Evolutionary conservation across 2,329 filamentous ascomycete genomes (phyloP).

Genomic region (Paecilomyces formosus): DNA sequence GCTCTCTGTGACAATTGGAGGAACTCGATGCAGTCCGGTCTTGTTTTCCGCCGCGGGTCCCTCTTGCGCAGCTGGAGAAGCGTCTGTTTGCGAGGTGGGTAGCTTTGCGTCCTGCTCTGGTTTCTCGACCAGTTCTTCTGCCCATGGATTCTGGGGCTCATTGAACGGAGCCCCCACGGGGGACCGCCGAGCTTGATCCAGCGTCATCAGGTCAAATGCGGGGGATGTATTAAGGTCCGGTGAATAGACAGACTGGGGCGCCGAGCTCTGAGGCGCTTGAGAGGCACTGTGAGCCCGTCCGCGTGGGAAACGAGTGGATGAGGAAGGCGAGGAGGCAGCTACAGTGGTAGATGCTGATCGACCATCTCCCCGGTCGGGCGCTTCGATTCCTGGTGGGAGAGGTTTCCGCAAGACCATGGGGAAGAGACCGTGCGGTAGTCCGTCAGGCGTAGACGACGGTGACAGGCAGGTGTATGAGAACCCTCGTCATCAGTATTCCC

Average conservation of each 20-base stretch:
- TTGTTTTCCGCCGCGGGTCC: conserved; percentile 2
- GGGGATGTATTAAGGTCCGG: conserved; percentile 31
- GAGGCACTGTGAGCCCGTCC: conserved; percentile 19
- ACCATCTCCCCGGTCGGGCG: conserved; percentile 23
- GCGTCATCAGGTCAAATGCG: conserved; percentile 29
- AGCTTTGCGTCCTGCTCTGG: conserved; percentile 6
- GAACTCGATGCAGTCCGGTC: conserved; percentile 9
- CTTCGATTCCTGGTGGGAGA: conserved; percentile 28
- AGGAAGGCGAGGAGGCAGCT: conserved; percentile 16
- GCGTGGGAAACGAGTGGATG: conserved; percentile 19
- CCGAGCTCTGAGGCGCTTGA: conserved; percentile 16
- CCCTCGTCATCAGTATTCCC: not conserved
- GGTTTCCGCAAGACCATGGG: conserved; percentile 34
- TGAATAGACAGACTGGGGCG: conserved; percentile 26
- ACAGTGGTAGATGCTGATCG: conserved; percentile 18
- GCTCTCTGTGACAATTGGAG: conserved; percentile 15
- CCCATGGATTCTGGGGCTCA: conserved; percentile 23
- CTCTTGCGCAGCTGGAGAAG: not conserved
- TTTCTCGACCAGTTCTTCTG: conserved; percentile 20
- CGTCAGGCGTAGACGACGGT: not conserved
- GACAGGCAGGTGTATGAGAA: not conserved
- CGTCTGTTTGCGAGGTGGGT: not conserved
- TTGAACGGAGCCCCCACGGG: conserved; percentile 21
- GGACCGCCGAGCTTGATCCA: conserved; percentile 30
- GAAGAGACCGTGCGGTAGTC: conserved; percentile 6